Evolutionary conservation across 2,329 filamentous ascomycete species (phyloP), one percentile per base, ranked within the genome.

Genomic region (Colletotrichum endophyticum): DNA sequence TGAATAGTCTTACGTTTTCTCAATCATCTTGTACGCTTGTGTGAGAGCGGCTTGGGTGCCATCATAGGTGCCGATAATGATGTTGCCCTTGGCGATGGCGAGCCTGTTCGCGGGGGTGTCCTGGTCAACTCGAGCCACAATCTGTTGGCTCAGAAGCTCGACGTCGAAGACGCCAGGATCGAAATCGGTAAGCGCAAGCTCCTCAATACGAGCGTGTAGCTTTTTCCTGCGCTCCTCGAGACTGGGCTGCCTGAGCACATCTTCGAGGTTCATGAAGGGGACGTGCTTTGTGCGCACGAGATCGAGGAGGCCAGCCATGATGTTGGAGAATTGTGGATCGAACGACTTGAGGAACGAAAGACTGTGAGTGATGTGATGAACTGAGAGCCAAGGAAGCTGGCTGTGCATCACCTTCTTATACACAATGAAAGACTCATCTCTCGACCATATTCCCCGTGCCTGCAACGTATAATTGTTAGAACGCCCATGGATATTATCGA

Each of bases 21-120:
- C 84, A 66, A 84, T 84, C 16, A 82, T 80, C 13, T 80, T 78
- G 67, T 84, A 84, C 1, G 82, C 79, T n/a, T 85, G 82, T 1
- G 83, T 84, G 28, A 85, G 30, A 11, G 83, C 83, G 16, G 84
- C 80, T 56, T 84, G 84, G 0, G 83, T 84, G 8, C 83, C 83
- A 8, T 80, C 72, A 68, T 84, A 85, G 4, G 82, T 84, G 2
- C 83, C 83, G 62, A 83, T 75, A 3, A 61, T 59, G 12, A 85
- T 82, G 59, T 83, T 81, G 5, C 82, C 83, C 30, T 80, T 79
- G 3, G 78, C 82, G 19, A 78, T 77, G 16, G 77, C 72, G n/a
- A 80, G 78, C 3, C 75, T 72, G 6, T 78, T 78, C 7, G 75
- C 74, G 3, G 79, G 79, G 61, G 81, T 69, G 15, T 79, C 72